These are phyloP conservation scores for Penicillium lagena DNA, from an alignment of 495 filamentous ascomycete genomes.

Conservation along the genomic window DNA sequence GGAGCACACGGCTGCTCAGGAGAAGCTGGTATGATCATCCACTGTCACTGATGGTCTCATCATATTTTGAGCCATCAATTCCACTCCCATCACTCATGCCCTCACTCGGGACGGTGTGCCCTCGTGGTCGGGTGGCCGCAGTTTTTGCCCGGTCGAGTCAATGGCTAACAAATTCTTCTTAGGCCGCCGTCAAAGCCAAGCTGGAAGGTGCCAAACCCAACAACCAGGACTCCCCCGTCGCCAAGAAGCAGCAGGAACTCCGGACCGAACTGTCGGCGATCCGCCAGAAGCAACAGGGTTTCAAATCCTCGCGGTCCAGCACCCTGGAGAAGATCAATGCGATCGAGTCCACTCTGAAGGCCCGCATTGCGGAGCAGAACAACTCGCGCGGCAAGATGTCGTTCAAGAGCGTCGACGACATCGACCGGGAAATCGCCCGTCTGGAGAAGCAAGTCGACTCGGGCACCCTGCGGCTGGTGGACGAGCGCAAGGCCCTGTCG, in stretches of 20 bases:
- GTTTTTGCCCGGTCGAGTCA: background rate
- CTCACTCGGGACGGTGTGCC: background rate
- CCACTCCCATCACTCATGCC: background rate
- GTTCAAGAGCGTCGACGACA: conserved; percentile 81
- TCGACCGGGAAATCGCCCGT: conserved; percentile 71
- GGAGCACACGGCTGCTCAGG: conserved; percentile 65
- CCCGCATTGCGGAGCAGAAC: conserved; percentile 79
- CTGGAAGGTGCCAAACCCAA: conserved; percentile 70
- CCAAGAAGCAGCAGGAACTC: conserved; percentile 77
- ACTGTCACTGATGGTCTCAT: no score
- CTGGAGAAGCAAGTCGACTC: conserved; percentile 80
- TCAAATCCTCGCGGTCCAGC: conserved; percentile 69
- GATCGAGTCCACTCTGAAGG: conserved; percentile 75
- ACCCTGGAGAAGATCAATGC: conserved; percentile 82
- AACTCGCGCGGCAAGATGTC: conserved; percentile 63
- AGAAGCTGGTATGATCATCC: conserved; percentile 60
- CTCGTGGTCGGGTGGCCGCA: background rate
- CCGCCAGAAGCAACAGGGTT: conserved; percentile 70
- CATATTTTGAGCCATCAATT: background rate
- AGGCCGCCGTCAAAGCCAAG: conserved; percentile 83
- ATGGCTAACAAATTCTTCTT: conserved; percentile 6
- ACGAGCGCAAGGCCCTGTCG: conserved; percentile 87
- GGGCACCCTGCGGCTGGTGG: conserved; percentile 86
- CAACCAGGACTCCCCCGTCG: conserved; percentile 65
- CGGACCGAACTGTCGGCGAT: conserved; percentile 64